Conservation (phyloP, 179 eudicot species). For the Beta corolliflora region DNA sequence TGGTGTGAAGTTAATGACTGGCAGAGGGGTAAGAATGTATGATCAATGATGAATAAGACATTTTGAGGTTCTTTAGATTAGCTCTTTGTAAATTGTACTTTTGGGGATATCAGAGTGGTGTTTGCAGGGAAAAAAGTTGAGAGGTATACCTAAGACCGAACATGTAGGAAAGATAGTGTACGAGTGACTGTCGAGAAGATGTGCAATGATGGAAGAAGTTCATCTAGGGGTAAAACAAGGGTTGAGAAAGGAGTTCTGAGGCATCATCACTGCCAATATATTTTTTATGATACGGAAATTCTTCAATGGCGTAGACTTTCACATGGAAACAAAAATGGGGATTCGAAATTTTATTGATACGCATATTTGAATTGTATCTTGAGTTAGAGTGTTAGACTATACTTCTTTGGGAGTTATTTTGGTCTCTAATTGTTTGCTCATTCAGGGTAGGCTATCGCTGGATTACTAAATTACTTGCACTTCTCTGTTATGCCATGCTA, state of each 20-base stretch:
- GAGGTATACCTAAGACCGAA: no score
- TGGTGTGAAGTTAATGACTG: background rate
- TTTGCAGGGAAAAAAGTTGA: no score
- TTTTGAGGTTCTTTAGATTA: background rate
- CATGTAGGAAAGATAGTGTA: background rate
- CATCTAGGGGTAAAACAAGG: background rate
- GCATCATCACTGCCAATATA: background rate
- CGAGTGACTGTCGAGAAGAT: background rate
- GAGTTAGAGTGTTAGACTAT: background rate
- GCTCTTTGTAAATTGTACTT: background rate
- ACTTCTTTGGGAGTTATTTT: conserved; percentile 1
- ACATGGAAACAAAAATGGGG: background rate
- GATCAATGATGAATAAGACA: no score
- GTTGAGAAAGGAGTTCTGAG: background rate
- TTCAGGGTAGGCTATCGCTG: conserved; percentile 97
- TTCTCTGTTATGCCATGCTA: conserved; percentile 73
- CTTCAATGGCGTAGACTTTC: background rate
- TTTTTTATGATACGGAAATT: background rate
- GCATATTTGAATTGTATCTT: background rate
- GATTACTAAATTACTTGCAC: conserved; percentile 68
- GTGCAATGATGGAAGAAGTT: background rate
- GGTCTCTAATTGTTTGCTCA: conserved; percentile 47
- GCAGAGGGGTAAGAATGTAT: background rate
- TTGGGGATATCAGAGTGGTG: no score
- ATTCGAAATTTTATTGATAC: background rate